A percentile compares a stretch with the other conserved stretches of the same genome.
Evolutionary conservation across 2,329 filamentous ascomycete genomes (phyloP).

Genomic region (Incumbomyces delicatus): DNA sequence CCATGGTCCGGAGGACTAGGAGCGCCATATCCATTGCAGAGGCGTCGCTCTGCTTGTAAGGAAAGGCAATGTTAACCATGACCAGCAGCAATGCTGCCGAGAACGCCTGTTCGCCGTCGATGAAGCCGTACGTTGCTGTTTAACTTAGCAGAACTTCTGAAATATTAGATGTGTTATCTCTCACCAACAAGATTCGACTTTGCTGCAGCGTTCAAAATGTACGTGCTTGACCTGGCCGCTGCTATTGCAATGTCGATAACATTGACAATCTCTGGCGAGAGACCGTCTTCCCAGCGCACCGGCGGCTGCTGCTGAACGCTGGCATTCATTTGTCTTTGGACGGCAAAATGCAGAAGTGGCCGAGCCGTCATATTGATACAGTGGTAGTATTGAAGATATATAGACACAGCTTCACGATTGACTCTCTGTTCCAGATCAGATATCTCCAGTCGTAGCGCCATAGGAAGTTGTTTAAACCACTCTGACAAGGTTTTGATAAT

Average conservation of each 20-base stretch:
- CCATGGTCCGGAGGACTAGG: conserved; percentile 39
- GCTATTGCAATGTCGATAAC: conserved; percentile 5
- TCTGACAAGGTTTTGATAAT: conserved; percentile 40
- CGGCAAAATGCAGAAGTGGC: conserved; percentile 45
- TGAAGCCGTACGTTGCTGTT: conserved; percentile 45
- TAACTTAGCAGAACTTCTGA: neutral
- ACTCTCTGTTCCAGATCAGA: conserved; percentile 31
- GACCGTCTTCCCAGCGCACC: neutral
- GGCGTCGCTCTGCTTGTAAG: conserved; percentile 31
- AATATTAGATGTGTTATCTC: neutral
- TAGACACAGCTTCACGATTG: conserved; percentile 30
- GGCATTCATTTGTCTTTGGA: conserved; percentile 36
- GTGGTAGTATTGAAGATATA: conserved; percentile 45
- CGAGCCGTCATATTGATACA: conserved; percentile 48
- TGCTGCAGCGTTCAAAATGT: neutral
- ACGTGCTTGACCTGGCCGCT: conserved; percentile 3
- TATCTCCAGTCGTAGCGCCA: conserved; percentile 39
- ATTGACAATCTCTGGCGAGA: neutral
- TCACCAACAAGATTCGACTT: conserved; percentile 1
- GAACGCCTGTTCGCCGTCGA: conserved; percentile 47
- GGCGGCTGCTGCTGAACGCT: conserved; percentile 7
- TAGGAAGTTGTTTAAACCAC: conserved; percentile 41
- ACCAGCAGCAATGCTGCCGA: conserved; percentile 45
- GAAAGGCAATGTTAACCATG: conserved; percentile 45
- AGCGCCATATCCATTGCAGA: conserved; percentile 38